These are phyloP conservation scores for Euphorbia lathyris DNA, from an alignment of 345 rosid species.

Conservation along the genomic window DNA sequence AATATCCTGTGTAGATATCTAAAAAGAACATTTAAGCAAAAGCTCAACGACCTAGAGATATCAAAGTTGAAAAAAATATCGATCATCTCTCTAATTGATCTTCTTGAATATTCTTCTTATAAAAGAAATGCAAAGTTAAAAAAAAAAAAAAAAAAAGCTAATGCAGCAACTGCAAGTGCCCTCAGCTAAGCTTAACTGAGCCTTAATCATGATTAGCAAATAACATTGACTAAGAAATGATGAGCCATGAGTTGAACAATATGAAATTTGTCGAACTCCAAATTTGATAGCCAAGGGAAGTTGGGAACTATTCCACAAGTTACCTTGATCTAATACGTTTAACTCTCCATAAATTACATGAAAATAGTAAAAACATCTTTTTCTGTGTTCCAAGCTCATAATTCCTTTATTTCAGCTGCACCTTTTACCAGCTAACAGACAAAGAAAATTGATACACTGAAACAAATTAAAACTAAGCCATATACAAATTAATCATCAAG, in stretches of 20 bases:
- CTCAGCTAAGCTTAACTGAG: neutral
- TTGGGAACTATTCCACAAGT: no score
- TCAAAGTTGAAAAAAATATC: neutral
- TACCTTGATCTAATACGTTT: neutral
- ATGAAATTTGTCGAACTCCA: slow-evolving; percentile 7
- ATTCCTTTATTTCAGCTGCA: slow-evolving; percentile 11
- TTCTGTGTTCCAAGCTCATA: neutral
- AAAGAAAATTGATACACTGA: slow-evolving; percentile 1
- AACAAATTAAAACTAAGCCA: neutral
- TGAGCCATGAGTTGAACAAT: neutral
- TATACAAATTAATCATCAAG: neutral
- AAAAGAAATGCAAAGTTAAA: neutral
- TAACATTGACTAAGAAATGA: neutral
- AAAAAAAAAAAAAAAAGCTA: neutral
- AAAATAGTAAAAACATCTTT: neutral
- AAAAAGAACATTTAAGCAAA: neutral
- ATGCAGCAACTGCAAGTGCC: neutral
- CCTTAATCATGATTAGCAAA: neutral
- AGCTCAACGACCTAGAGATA: neutral
- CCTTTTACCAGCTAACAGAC: slow-evolving; percentile 24
- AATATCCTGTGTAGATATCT: neutral
- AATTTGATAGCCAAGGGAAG: neutral
- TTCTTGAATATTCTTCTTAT: neutral
- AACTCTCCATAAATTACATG: neutral
- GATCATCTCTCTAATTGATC: neutral